A percentile compares a stretch with the other conserved stretches of the same genome.
Conservation (phyloP, 139 green algal species). For the Auxenochlorella pyrenoidosa region DNA sequence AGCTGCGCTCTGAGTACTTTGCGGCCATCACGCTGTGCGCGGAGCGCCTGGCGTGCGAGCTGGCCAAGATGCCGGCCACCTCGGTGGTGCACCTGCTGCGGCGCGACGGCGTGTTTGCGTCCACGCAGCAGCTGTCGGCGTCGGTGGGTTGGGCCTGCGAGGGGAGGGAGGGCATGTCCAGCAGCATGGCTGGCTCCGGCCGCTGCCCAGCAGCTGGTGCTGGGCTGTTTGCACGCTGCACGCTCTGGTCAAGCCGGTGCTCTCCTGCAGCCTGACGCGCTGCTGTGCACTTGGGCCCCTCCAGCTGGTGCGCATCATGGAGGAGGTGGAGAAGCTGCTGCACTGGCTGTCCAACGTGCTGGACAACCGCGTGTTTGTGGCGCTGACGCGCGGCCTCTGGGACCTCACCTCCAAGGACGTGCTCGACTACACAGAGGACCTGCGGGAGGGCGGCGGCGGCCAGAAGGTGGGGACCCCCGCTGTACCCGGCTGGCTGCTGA, state of each 20-base stretch:
- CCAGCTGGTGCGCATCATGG: constrained; percentile 45
- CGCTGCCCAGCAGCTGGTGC: too few relatives aligned
- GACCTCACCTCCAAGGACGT: constrained; percentile 65
- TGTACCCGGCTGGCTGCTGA: too few relatives aligned
- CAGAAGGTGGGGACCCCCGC: constrained; percentile 17
- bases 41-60: constrained; percentile 49
- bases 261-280: too few relatives aligned
- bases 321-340: constrained; percentile 56
- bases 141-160: not conserved
- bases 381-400: constrained; percentile 65
- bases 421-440: constrained; percentile 62
- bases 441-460: constrained; percentile 51
- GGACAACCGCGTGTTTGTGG: constrained; percentile 65
- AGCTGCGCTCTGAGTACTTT: constrained; percentile 69
- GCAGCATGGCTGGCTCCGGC: not conserved
- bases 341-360: constrained; percentile 51
- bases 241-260: not conserved
- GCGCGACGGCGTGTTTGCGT: constrained; percentile 46
- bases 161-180: not conserved
- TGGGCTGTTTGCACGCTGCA: too few relatives aligned
- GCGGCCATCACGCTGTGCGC: constrained; percentile 58
- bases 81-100: constrained; percentile 50
- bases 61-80: constrained; percentile 32
- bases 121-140: constrained; percentile 23
- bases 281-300: too few relatives aligned